Conservation (phyloP, 345 rosid species). For the Laguncularia racemosa region DNA sequence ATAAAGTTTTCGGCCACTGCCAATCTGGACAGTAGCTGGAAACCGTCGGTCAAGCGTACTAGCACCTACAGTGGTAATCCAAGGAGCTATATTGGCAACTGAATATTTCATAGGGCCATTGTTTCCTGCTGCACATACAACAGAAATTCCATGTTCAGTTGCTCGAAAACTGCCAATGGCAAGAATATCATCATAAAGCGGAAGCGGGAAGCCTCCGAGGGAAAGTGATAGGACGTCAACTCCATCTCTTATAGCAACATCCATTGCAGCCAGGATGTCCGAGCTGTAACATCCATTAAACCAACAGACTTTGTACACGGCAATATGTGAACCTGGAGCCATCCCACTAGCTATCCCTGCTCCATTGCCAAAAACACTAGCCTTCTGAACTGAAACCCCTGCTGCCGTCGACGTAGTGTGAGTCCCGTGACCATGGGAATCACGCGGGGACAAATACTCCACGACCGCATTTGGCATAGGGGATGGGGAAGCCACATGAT, state of each 20-base stretch:
- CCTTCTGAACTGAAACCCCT: constrained; percentile 62
- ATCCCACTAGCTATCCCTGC: constrained; percentile 81
- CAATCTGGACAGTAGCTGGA: constrained; percentile 61
- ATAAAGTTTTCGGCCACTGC: constrained; percentile 45
- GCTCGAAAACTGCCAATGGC: constrained; percentile 93
- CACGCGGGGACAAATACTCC: constrained; percentile 70
- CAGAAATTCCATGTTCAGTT: constrained; percentile 71
- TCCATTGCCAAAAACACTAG: constrained; percentile 63
- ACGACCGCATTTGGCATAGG: constrained; percentile 29
- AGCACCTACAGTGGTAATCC: constrained; percentile 86
- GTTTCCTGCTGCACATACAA: constrained; percentile 87
- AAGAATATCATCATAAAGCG: constrained; percentile 71
- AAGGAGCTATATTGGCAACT: constrained; percentile 86
- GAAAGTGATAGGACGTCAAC: constrained; percentile 89
- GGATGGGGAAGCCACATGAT: constrained; percentile 38
- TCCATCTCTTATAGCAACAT: constrained; percentile 64
- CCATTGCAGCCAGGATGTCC: constrained; percentile 84
- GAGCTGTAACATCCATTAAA: constrained; percentile 79
- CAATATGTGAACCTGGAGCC: constrained; percentile 85
- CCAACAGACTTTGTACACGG: constrained; percentile 90
- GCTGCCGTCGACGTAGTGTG: constrained; percentile 86
- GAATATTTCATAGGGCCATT: constrained; percentile 73
- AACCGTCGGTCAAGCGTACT: constrained; percentile 81
- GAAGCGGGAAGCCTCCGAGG: constrained; percentile 78
- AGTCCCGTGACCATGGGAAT: constrained; percentile 83